Percentiles rank a stretch among this genome's conserved stretches.
These are phyloP conservation scores for Trypanosoma lewisi DNA, from an alignment of 208 protist genomes.

Conservation along the genomic window DNA sequence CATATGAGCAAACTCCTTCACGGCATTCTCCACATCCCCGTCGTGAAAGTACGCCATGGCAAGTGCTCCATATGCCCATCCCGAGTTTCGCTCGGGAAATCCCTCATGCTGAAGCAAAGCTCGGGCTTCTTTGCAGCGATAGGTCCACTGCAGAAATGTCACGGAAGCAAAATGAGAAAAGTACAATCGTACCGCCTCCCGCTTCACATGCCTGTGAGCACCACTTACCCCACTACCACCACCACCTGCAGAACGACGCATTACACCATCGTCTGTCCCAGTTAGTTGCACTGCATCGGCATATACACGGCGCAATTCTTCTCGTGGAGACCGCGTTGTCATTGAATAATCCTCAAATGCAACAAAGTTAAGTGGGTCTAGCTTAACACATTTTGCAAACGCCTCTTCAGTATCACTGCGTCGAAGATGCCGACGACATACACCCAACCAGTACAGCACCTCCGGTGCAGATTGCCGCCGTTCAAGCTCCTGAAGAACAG, in stretches of 20 bases:
- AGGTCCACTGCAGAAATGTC: slow-evolving; percentile 20
- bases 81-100: slow-evolving; percentile 26
- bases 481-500: slow-evolving; percentile 54
- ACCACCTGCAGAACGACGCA: neutral
- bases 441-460: slow-evolving; percentile 66
- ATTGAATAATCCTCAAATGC: slow-evolving; percentile 55
- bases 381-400: slow-evolving; percentile 27
- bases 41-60: slow-evolving; percentile 75
- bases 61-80: slow-evolving; percentile 50
- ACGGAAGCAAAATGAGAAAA: slow-evolving; percentile 25
- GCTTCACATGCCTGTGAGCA: slow-evolving; percentile 8
- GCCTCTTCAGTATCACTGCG: slow-evolving; percentile 23
- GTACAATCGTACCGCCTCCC: slow-evolving; percentile 20
- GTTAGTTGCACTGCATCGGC: neutral
- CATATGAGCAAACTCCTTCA: slow-evolving; percentile 47
- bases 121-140: slow-evolving; percentile 23
- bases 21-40: slow-evolving; percentile 60
- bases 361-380: slow-evolving; percentile 48
- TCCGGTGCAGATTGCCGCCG: slow-evolving; percentile 17
- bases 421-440: slow-evolving; percentile 34
- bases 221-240: neutral
- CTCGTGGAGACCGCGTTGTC: slow-evolving; percentile 9
- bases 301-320: slow-evolving; percentile 22
- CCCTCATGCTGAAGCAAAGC: slow-evolving; percentile 17
- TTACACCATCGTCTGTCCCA: neutral